Base-by-base conservation (phyloP, 495 filamentous ascomycete genomes). In the Hypoxylon trugodes region DNA sequence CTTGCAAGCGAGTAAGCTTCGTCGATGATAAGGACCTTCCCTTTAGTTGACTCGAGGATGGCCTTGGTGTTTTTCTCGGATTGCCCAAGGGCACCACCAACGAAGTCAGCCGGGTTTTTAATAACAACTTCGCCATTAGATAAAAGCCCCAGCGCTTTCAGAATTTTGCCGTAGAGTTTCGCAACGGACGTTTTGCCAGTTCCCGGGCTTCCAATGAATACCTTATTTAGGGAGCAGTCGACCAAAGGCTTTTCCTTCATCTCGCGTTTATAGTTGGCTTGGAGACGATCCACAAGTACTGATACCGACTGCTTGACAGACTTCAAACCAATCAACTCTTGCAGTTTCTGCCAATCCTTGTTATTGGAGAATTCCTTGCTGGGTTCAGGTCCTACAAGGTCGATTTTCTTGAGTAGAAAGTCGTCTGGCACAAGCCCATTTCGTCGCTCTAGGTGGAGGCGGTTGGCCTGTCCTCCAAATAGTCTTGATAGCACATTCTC, bases 141-240 rank as follows among this genome's bases (percentile, higher is more conserved):
- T 0, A 90, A 71, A 16, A 86, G 61, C 1, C 86, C 87, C 21
- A 89, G 60, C 48, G 88, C 83, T 3, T 79, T 82, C 3, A 91
- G 61, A 8, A 90, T 84, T 59, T 82, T 76, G 1, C 86, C 88
- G 66, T 89, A 93, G 2, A 92, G 72, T 65, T 89, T 91, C 0
- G 88, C 90, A 0, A 93, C 86, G 0, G 88, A 83, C 0, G 89
- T 92, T 71, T 92, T 93, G 1, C 90, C 89, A 0, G 89, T 92
- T 16, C 90, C 89, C 0, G 88, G 89, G 19, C 80, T 81, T 5
- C 89, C 89, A 0, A 89, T 62, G 53, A 92, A 90, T 25, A 91
- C 83, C 13, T 79, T 75, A 65, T 92, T 91, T 0, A 93, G 75
- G 2, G 78, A 84, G 26, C 80, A 82, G 24, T 85, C 71, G 3